Evolutionary conservation across 129 eudicot genomes (phyloP).

Genomic region (Scalesia atractyloides): DNA sequence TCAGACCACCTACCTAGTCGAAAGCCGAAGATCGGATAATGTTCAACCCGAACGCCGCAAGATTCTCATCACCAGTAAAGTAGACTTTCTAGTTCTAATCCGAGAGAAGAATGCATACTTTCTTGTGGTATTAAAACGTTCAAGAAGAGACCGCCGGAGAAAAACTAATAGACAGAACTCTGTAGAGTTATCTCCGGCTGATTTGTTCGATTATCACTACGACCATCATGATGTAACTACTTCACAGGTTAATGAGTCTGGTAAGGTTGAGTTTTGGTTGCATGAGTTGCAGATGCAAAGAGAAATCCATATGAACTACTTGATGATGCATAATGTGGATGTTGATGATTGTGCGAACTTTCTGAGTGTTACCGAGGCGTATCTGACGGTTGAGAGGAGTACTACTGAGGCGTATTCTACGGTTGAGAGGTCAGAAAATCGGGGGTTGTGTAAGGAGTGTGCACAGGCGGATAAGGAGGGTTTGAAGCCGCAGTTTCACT

Average conservation of each 20-base stretch:
- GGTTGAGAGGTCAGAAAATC: not conserved
- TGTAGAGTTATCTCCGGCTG: not conserved
- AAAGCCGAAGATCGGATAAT: constrained; percentile 1
- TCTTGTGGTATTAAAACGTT: constrained; percentile 46
- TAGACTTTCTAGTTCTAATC: constrained; percentile 34
- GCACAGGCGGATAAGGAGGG: not conserved
- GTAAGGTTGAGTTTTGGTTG: not conserved
- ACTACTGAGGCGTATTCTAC: not conserved
- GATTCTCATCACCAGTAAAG: constrained; percentile 50
- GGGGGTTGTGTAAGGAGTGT: constrained; percentile 38
- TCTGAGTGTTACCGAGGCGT: not conserved
- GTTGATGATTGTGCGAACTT: not conserved
- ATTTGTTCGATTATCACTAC: not conserved
- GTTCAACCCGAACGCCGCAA: constrained; percentile 30
- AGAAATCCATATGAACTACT: not conserved
- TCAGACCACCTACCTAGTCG: constrained; percentile 43
- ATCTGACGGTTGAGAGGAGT: not conserved
- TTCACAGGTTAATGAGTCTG: not conserved
- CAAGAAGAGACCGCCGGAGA: constrained; percentile 37
- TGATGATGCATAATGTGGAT: not conserved
- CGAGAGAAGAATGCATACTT: constrained; percentile 35
- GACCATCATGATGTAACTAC: not conserved
- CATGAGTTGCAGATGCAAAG: not conserved
- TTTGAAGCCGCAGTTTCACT: constrained; percentile 39
- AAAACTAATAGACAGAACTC: not conserved